Evolutionary conservation across 2,329 filamentous ascomycete genomes (phyloP), one percentile per base, ranked within the genome.

Genomic region (Trichoderma brevicompactum): DNA sequence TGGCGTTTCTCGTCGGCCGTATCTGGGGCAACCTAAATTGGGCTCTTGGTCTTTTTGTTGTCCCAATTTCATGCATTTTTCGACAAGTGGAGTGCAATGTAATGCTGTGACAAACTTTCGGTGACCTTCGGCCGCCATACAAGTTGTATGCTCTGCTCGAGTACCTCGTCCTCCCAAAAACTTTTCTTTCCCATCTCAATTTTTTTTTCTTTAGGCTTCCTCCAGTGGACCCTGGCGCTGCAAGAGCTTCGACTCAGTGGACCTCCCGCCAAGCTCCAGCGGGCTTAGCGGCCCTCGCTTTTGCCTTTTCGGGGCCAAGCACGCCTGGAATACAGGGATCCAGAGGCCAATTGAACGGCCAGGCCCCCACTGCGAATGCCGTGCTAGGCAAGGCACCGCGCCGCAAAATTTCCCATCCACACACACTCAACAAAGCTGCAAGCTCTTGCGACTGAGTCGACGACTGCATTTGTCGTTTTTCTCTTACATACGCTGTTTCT

Each of bases 351-450:
- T 63, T 63, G 23, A 28, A 28, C 23, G 23, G 23, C 23, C 23
- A 28, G 23, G 59, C 38, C 59, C 32, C 23, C 28, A 19, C 41
- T 15, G 17, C 5, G 12, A 17, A 38, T 13, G 60, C 60, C 32
- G 43, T 43, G 44, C 52, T 49, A 64, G 62, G 62, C 62, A 65
- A 64, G 62, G 53, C 32, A 58, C 44, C 54, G 53, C 53, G 43
- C 15, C 32, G 17, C 40, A 64, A 55, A 53, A 53, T 53, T 49
- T 50, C 43, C 43, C 62, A n/a, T 52, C 19, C 59, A 61, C 58
- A 36, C 56, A 61, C 46, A 62, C 38, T 12, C 34, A 5, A 1
- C 23, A 28, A 46, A 52, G 10, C 46, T 53, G 62, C 62, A 52
- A 65, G 62, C 62, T 65, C 62, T 38, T 55, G 12, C 17, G 32